Percentiles rank a stretch among this genome's conserved stretches.
phyloP scores from a whole-genome alignment of 1,284 basidiomycete species.

The Boletus mariae region DNA sequence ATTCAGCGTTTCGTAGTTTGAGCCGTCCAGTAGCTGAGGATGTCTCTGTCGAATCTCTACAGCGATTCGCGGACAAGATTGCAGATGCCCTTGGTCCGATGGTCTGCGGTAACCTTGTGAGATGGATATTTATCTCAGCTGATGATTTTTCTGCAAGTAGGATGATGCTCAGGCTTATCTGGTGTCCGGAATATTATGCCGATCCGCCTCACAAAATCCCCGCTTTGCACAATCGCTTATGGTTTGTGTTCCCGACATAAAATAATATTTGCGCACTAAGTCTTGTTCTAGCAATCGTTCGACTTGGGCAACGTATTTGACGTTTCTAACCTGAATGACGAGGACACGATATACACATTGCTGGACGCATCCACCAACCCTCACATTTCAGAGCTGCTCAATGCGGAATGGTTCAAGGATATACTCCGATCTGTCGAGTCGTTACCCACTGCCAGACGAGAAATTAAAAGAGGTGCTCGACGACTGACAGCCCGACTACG shows the following conservation, averaged over 20 bases:
- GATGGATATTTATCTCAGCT: slow-evolving; percentile 1
- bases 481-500: slow-evolving; percentile 48
- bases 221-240: slow-evolving; percentile 41
- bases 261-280: slow-evolving; percentile 4
- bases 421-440: slow-evolving; percentile 44
- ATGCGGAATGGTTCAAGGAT: slow-evolving; percentile 29
- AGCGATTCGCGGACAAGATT: slow-evolving; percentile 51
- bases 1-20: slow-evolving; percentile 47
- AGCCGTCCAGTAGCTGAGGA: slow-evolving; percentile 57
- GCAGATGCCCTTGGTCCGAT: slow-evolving; percentile 49
- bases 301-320: slow-evolving; percentile 56
- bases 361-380: slow-evolving; percentile 60
- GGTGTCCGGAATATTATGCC: slow-evolving; percentile 56
- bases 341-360: slow-evolving; percentile 51
- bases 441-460: slow-evolving; percentile 37
- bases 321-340: slow-evolving; percentile 44
- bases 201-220: slow-evolving; percentile 61
- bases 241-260: slow-evolving; percentile 31
- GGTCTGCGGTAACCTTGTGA: slow-evolving; percentile 36
- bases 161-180: slow-evolving; percentile 52
- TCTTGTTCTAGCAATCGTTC: slow-evolving; percentile 45
- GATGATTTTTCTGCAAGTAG: slow-evolving; percentile 35
- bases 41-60: slow-evolving; percentile 42
- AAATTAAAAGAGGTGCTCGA: slow-evolving; percentile 42
- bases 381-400: slow-evolving; percentile 52